These are phyloP conservation scores for Linum lewisii DNA, from an alignment of 345 rosid species.

Conservation along the genomic window DNA sequence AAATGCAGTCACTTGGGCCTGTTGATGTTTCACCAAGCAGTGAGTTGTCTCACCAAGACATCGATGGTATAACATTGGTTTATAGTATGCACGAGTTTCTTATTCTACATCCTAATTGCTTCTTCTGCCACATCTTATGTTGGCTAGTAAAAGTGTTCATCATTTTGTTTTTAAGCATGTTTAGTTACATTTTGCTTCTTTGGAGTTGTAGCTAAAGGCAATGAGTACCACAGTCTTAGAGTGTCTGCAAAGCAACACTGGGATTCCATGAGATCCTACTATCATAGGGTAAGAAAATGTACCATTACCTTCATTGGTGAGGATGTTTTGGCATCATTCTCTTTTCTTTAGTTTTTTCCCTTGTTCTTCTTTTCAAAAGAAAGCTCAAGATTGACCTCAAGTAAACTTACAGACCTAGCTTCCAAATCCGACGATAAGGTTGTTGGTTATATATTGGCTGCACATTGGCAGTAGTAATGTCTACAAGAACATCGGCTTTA, in stretches of 20 bases:
- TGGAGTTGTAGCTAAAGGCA: conserved; percentile 50
- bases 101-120: neutral
- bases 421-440: too few species aligned
- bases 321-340: neutral
- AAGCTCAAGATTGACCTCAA: neutral
- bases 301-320: neutral
- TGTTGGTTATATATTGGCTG: neutral
- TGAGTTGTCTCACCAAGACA: conserved; percentile 29
- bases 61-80: conserved; percentile 29
- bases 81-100: neutral
- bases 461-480: neutral
- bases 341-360: neutral
- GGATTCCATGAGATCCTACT: conserved; percentile 49
- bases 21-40: conserved; percentile 38
- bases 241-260: conserved; percentile 56
- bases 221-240: conserved; percentile 54
- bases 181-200: conserved; percentile 11
- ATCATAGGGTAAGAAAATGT: conserved; percentile 47
- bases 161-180: neutral
- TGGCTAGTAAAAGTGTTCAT: neutral
- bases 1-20: conserved; percentile 60
- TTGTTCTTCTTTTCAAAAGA: neutral
- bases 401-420: too few species aligned
- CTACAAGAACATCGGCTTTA: neutral
- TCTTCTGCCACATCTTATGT: neutral